phyloP scores from a whole-genome alignment of 495 filamentous ascomycete species.

The Penicillium pulvis region DNA sequence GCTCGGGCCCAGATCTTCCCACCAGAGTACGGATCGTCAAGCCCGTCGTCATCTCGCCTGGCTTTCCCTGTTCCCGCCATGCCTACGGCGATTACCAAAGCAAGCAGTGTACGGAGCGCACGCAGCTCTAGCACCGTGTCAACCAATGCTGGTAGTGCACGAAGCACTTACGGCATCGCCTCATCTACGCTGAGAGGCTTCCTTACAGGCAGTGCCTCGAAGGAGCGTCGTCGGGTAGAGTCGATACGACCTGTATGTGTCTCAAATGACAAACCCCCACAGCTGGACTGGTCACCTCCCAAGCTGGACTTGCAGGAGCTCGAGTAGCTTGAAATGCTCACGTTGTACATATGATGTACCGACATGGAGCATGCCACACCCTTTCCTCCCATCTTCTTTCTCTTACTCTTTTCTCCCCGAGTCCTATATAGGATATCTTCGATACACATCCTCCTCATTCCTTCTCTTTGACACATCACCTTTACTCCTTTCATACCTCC shows the following conservation, averaged over 20 bases:
- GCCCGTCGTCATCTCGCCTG: conserved; percentile 29
- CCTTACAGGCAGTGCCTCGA: conserved; percentile 33
- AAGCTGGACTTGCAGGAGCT: conserved; percentile 42
- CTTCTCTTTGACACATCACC: neutral
- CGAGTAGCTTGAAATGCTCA: conserved; percentile 22
- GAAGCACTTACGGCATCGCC: conserved; percentile 44
- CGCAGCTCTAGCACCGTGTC: conserved; percentile 46
- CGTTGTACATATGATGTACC: conserved; percentile 14
- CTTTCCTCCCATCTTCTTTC: neutral
- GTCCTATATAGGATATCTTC: conserved; percentile 14
- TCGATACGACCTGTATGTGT: conserved; percentile 38
- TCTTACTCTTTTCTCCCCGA: neutral
- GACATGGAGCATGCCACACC: neutral
- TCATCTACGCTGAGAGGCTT: conserved; percentile 46
- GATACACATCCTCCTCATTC: neutral
- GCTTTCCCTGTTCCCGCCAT: conserved; percentile 42
- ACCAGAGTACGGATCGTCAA: conserved; percentile 29
- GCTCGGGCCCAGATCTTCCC: conserved; percentile 26
- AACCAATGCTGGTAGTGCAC: conserved; percentile 41
- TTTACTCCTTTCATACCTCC: neutral
- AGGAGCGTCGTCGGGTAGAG: conserved; percentile 37
- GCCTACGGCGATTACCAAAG: conserved; percentile 31
- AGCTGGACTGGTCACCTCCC: conserved; percentile 47
- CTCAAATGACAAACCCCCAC: conserved; percentile 41
- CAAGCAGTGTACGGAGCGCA: conserved; percentile 44